Conservation (phyloP, 306 rosid species). For the Fragaria vesca region DNA sequence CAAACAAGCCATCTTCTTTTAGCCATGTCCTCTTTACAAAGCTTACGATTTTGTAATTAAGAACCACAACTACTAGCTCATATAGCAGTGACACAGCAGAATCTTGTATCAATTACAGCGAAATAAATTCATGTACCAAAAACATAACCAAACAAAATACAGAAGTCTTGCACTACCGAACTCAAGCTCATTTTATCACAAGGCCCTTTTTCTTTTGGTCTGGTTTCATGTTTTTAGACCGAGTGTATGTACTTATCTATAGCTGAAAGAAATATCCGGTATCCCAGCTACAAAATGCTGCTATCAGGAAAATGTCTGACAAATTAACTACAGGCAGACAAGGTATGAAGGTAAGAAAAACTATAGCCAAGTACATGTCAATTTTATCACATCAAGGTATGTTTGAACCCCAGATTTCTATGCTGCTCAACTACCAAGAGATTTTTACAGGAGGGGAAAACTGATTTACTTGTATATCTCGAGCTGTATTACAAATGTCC, state of each 20-base stretch:
- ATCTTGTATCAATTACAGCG: neutral
- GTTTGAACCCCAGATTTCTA: neutral
- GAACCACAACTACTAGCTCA: neutral
- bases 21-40: neutral
- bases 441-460: constrained; percentile 16
- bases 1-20: neutral
- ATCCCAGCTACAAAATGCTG: constrained; percentile 11
- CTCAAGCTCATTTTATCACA: neutral
- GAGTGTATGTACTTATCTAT: neutral
- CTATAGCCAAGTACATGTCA: constrained; percentile 11
- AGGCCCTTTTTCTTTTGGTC: neutral
- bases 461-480: constrained; percentile 1
- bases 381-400: constrained; percentile 4
- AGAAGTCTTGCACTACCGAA: neutral
- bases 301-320: neutral
- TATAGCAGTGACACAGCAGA: neutral
- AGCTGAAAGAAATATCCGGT: neutral
- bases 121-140: neutral
- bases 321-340: neutral
- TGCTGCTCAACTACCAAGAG: constrained; percentile 6
- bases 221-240: neutral
- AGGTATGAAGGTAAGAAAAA: neutral
- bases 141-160: neutral
- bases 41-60: neutral
- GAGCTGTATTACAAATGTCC: constrained; percentile 5